Percentiles rank a stretch among this genome's conserved stretches.
Conservation (phyloP, 2,329 filamentous ascomycete species). For the Paramyrothecium roridum region DNA sequence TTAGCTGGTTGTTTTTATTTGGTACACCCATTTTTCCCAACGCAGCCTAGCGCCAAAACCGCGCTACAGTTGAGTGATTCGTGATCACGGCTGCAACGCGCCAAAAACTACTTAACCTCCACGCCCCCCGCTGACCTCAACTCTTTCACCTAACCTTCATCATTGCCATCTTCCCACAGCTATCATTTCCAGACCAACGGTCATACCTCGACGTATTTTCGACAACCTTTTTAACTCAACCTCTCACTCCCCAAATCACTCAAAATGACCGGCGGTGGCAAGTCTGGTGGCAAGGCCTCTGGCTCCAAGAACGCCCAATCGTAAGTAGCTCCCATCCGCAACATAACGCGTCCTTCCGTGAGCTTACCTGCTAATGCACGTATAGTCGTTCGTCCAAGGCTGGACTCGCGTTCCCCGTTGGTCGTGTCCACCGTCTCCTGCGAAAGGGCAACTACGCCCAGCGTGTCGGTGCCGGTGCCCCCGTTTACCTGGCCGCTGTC, state of each 20-base stretch:
- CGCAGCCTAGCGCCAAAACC: constrained; percentile 25
- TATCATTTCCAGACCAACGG: neutral
- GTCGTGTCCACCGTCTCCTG: constrained; percentile 98
- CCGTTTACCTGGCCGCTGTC: constrained; percentile 94
- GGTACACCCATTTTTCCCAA: constrained; percentile 25
- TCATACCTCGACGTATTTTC: no score
- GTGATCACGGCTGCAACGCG: constrained; percentile 41
- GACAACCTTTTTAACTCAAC: constrained; percentile 6
- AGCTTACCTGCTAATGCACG: constrained; percentile 5
- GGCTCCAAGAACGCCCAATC: constrained; percentile 99
- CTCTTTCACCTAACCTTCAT: constrained; percentile 27
- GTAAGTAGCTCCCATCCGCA: constrained; percentile 57
- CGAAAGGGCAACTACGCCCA: constrained; percentile 99
- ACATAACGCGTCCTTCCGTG: neutral
- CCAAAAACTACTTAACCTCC: constrained; percentile 57
- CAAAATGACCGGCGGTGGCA: constrained; percentile 99
- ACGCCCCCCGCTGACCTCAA: constrained; percentile 40
- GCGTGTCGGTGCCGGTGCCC: constrained; percentile 97
- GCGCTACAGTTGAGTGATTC: constrained; percentile 40
- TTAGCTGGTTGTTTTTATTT: constrained; percentile 20
- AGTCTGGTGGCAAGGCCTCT: constrained; percentile 99
- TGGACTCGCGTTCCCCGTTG: constrained; percentile 96
- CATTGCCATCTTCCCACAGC: constrained; percentile 30
- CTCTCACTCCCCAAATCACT: constrained; percentile 23
- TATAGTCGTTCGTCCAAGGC: constrained; percentile 95